A percentile compares a stretch with the other conserved stretches of the same genome.
Conservation (phyloP, 2,329 filamentous ascomycete genomes). For the Arachnopeziza araneosa region DNA sequence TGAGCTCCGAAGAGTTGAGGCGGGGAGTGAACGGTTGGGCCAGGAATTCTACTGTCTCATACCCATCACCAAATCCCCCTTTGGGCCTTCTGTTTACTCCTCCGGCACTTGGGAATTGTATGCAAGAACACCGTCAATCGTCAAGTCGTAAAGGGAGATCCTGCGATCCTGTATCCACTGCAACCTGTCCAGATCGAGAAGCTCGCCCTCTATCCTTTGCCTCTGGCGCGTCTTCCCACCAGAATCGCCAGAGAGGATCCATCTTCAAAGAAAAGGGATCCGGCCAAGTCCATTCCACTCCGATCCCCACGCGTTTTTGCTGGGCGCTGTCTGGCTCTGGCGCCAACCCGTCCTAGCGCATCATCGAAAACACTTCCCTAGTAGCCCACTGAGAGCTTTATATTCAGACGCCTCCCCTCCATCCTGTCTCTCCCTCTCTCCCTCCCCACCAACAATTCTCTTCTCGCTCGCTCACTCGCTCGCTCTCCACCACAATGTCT, state of each 20-base stretch:
- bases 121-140: too few species aligned
- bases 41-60: not conserved
- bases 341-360: not conserved
- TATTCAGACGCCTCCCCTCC: not conserved
- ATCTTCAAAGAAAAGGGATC: not conserved
- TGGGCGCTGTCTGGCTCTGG: not conserved
- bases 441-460: not conserved
- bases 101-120: not conserved
- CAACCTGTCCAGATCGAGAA: not conserved
- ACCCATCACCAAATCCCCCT: not conserved
- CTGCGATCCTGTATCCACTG: not conserved
- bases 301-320: not conserved
- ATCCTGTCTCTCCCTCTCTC: not conserved
- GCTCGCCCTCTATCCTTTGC: not conserved
- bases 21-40: not conserved
- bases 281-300: not conserved
- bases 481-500: constrained; percentile 18
- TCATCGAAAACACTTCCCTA: not conserved
- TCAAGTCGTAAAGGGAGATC: not conserved
- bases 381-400: not conserved
- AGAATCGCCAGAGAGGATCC: not conserved
- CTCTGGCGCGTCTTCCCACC: not conserved
- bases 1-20: not conserved
- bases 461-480: too few species aligned
- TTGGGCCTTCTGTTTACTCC: not conserved